Evolutionary conservation across 2,329 filamentous ascomycete species (phyloP).

Genomic region (Eurotiales sp.): DNA sequence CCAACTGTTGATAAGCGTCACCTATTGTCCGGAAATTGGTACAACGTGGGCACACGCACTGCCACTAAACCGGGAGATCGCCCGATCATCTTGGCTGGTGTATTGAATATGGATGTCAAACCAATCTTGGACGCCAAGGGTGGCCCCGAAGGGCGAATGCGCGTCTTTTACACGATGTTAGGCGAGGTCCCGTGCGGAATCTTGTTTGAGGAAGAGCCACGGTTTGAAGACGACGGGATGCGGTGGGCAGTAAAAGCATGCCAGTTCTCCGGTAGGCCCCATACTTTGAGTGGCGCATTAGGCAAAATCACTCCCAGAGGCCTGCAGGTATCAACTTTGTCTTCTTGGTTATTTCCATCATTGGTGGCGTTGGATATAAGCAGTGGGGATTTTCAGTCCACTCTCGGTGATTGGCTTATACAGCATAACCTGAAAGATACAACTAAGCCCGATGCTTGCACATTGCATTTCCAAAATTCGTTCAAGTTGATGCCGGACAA

Average conservation of each 20-base stretch:
- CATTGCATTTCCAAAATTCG: neutral
- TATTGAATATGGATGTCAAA: slow-evolving; percentile 11
- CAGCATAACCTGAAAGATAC: neutral
- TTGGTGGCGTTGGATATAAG: neutral
- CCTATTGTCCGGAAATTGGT: slow-evolving; percentile 12
- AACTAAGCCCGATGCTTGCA: too few relatives aligned
- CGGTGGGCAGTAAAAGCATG: slow-evolving; percentile 16
- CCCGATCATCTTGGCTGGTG: slow-evolving; percentile 14
- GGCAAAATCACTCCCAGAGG: slow-evolving; percentile 2
- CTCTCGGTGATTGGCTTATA: neutral
- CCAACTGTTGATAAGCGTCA: neutral
- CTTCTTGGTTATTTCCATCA: neutral
- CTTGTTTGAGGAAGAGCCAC: slow-evolving; percentile 11
- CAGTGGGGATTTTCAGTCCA: neutral
- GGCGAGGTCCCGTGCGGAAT: slow-evolving; percentile 7
- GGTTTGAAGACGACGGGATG: slow-evolving; percentile 16
- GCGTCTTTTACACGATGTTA: slow-evolving; percentile 1
- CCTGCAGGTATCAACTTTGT: neutral
- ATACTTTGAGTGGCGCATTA: neutral
- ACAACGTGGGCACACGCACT: slow-evolving; percentile 15
- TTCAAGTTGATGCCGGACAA: neutral
- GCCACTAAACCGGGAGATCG: slow-evolving; percentile 14
- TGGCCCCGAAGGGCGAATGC: slow-evolving; percentile 2
- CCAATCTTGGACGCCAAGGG: neutral
- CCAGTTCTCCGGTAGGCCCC: slow-evolving; percentile 4